Conservation (phyloP, 2,329 filamentous ascomycete species). For the Xylaria polymorpha region DNA sequence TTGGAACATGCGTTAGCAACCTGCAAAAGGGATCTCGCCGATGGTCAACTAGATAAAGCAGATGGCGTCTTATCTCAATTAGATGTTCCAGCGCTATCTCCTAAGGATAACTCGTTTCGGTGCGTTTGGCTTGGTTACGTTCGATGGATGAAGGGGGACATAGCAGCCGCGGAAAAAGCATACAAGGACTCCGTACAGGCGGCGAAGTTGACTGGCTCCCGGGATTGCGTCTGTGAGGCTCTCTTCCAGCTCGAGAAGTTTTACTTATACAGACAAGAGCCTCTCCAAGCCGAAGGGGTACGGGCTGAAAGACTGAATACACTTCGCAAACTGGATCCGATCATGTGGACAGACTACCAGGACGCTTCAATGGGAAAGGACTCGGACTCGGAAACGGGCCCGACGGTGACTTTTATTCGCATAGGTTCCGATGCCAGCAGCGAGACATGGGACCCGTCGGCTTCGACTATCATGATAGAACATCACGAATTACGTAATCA, state of each 20-base stretch:
- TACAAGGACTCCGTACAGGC: slow-evolving; percentile 44
- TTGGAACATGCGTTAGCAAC: slow-evolving; percentile 46
- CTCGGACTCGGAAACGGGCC: slow-evolving; percentile 18
- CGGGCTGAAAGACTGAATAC: slow-evolving; percentile 43
- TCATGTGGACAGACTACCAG: slow-evolving; percentile 42
- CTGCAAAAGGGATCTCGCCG: slow-evolving; percentile 45
- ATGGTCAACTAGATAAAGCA: slow-evolving; percentile 40
- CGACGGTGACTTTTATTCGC: slow-evolving; percentile 32
- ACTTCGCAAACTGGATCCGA: slow-evolving; percentile 40
- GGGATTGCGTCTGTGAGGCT: slow-evolving; percentile 46
- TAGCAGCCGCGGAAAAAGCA: slow-evolving; percentile 40
- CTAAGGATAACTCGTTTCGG: slow-evolving; percentile 46
- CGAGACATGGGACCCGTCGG: slow-evolving; percentile 32
- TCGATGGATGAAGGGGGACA: slow-evolving; percentile 42
- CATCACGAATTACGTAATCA: slow-evolving; percentile 35
- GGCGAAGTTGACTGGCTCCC: slow-evolving; percentile 45
- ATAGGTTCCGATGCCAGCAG: slow-evolving; percentile 33
- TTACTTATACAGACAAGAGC: slow-evolving; percentile 43
- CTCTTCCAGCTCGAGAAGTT: slow-evolving; percentile 49
- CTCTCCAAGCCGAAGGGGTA: slow-evolving; percentile 43
- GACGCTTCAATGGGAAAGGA: slow-evolving; percentile 3
- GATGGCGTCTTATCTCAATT: slow-evolving; percentile 43
- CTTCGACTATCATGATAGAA: slow-evolving; percentile 35
- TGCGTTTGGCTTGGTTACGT: slow-evolving; percentile 48
- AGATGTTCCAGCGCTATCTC: slow-evolving; percentile 37